A percentile compares a stretch with the other conserved stretches of the same genome.
phyloP scores from a whole-genome alignment of 345 rosid species.

The Populus tremula region DNA sequence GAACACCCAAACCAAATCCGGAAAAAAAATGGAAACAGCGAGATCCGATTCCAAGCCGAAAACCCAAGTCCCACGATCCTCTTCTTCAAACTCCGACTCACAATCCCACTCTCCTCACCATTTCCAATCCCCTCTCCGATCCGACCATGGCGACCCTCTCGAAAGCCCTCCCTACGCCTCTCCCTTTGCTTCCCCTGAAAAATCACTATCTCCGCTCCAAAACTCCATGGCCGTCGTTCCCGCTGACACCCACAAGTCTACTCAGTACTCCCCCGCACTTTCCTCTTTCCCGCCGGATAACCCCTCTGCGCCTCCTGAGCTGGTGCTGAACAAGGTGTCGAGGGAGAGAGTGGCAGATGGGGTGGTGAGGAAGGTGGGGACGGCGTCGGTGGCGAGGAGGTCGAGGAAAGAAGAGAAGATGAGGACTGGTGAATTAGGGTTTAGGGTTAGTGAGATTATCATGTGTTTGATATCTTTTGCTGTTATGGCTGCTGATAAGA shows the following conservation, averaged over 20 bases:
- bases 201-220: slow-evolving; percentile 17
- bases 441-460: slow-evolving; percentile 59
- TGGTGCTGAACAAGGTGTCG: slow-evolving; percentile 41
- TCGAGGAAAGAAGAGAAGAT: slow-evolving; percentile 36
- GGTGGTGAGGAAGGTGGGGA: slow-evolving; percentile 34
- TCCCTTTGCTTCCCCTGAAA: slow-evolving; percentile 53
- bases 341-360: slow-evolving; percentile 27
- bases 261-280: slow-evolving; percentile 43
- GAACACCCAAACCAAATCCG: neutral
- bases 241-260: slow-evolving; percentile 44
- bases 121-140: slow-evolving; percentile 58
- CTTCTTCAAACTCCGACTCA: slow-evolving; percentile 61
- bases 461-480: slow-evolving; percentile 89
- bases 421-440: slow-evolving; percentile 51
- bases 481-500: slow-evolving; percentile 92
- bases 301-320: slow-evolving; percentile 15
- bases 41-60: slow-evolving; percentile 9
- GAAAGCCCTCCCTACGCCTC: slow-evolving; percentile 53
- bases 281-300: slow-evolving; percentile 31
- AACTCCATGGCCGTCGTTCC: slow-evolving; percentile 53
- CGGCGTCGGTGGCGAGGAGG: slow-evolving; percentile 32
- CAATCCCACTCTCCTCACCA: slow-evolving; percentile 62
- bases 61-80: slow-evolving; percentile 37
- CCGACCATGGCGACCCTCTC: slow-evolving; percentile 58
- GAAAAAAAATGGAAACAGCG: neutral